phyloP scores from a whole-genome alignment of 2,329 filamentous ascomycete species.

The Cytospora schulzeri region DNA sequence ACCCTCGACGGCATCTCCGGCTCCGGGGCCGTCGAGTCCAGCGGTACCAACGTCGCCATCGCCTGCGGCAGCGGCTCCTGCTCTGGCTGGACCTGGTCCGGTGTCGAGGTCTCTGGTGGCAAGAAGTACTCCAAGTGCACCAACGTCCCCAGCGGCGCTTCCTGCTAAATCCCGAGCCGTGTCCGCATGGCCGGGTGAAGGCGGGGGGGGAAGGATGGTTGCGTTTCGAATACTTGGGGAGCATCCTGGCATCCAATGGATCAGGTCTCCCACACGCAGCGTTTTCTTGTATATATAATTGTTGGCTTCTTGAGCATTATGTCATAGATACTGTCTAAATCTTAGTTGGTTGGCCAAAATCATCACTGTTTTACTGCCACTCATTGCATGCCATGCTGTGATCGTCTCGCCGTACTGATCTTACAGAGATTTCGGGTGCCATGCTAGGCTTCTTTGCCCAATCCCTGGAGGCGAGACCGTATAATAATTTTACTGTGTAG shows the following conservation, averaged over 20 bases:
- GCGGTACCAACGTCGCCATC: slow-evolving; percentile 20
- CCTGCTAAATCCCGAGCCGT: neutral
- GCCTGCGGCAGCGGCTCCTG: slow-evolving; percentile 22
- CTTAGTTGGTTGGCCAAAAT: neutral
- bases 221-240: neutral
- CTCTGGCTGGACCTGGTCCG: slow-evolving; percentile 26
- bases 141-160: slow-evolving; percentile 18
- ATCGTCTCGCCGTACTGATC: neutral
- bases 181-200: neutral
- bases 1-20: slow-evolving; percentile 21
- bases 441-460: too few species aligned
- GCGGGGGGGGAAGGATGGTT: neutral
- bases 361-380: neutral
- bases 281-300: neutral
- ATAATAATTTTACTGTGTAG: too few species aligned
- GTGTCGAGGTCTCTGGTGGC: slow-evolving; percentile 19
- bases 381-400: neutral
- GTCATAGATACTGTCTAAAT: neutral
- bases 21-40: slow-evolving; percentile 11
- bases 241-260: too few species aligned
- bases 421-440: neutral
- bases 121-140: slow-evolving; percentile 15
- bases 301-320: neutral
- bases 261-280: neutral
- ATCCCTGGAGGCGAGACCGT: too few species aligned